Percentiles rank a stretch among this genome's conserved stretches.
Evolutionary conservation across 352 stramenopile species (phyloP).

Genomic region (Plasmopara viticola): DNA sequence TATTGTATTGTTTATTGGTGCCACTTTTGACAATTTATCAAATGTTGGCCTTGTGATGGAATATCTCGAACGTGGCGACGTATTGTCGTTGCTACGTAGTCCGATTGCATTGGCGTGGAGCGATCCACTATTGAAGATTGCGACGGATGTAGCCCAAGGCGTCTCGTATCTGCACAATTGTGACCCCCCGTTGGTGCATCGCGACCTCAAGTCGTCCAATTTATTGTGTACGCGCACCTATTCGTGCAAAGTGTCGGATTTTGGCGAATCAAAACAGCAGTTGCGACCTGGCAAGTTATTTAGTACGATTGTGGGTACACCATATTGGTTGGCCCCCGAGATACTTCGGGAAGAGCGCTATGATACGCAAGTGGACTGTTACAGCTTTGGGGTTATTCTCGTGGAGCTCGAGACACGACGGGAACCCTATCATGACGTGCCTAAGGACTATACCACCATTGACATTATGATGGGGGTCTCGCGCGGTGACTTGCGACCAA

Average conservation of each 20-base stretch:
- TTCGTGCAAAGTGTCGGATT: constrained; percentile 79
- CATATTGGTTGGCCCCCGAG: constrained; percentile 83
- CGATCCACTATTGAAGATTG: constrained; percentile 74
- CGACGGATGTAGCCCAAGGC: constrained; percentile 73
- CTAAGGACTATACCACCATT: constrained; percentile 54
- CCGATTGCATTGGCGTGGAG: constrained; percentile 65
- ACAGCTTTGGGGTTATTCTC: constrained; percentile 85
- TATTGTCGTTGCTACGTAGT: constrained; percentile 54
- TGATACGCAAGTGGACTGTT: constrained; percentile 79
- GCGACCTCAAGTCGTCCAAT: constrained; percentile 80
- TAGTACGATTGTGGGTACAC: constrained; percentile 74
- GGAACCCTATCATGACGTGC: constrained; percentile 64
- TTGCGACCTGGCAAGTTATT: constrained; percentile 39
- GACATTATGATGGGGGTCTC: constrained; percentile 81
- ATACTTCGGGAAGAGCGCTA: constrained; percentile 80
- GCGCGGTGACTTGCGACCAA: constrained; percentile 48
- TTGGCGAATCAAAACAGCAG: constrained; percentile 67
- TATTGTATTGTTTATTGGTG: constrained; percentile 83
- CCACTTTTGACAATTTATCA: constrained; percentile 74
- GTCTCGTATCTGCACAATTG: constrained; percentile 80
- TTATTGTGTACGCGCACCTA: constrained; percentile 68
- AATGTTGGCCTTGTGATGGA: constrained; percentile 76
- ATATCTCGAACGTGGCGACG: constrained; percentile 68
- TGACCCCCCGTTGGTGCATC: constrained; percentile 70
- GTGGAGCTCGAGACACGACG: constrained; percentile 74